Evolutionary conservation across 2,329 filamentous ascomycete genomes (phyloP), one percentile per base, ranked within the genome.

Genomic region (Seiridium cupressi): DNA sequence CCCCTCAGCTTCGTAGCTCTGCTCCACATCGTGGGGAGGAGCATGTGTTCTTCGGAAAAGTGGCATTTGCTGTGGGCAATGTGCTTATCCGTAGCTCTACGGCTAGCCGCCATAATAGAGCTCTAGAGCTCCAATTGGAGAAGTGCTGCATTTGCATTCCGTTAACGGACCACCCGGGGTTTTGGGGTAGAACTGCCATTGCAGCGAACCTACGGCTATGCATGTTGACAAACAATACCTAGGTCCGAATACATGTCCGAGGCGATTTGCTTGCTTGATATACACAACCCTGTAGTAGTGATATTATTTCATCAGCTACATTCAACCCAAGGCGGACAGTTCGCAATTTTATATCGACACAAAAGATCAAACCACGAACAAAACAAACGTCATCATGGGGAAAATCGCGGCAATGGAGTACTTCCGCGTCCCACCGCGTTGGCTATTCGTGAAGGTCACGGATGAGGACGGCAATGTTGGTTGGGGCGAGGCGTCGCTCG

Each of bases 361-460:
- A 10, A 49, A 11, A 10, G 7, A 49, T 3, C n/a, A 26, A 35
- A 11, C 18, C 5, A 18, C 2, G 1, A 38, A 3, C 34, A n/a
- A 26, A 26, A 10, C 13, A 6, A 44, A 2, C 18, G 3, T 44
- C 42, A 11, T 1, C 48, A 65, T 89, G 87, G 81, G 80, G 1
- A 87, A 84, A 64, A 90, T 91, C 68, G 79, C 81, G 62, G 80
- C 69, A 34, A 86, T 92, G 48, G 89, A 91, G 66, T 91, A 92
- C 69, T 92, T 92, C 70, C 84, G 89, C 18, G 86, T 92, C 7
- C 87, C 88, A 51, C 90, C 90, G 11, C 80, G 90, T 46, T 93
- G 89, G 89, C 79, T 93, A 1, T 91, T 92, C 64, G 89, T 92
- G 65, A 93, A 92, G 72, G 83, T 93, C 63, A 87, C 84, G 1